A percentile compares a stretch with the other conserved stretches of the same genome.
phyloP scores from a whole-genome alignment of 345 rosid species.

The Eutrema japonicum region DNA sequence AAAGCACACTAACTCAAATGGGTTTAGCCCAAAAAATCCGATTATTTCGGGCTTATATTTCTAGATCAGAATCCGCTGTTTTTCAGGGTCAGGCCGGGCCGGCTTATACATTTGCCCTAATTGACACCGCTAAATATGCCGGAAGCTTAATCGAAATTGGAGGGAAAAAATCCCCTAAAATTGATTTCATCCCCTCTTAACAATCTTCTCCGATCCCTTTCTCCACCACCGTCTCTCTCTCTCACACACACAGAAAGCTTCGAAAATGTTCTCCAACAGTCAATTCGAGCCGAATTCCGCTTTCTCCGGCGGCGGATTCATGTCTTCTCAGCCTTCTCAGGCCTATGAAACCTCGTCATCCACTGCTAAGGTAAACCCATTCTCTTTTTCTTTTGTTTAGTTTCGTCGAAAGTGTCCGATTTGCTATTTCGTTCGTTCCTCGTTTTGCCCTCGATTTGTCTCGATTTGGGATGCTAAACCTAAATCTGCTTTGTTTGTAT shows the following conservation, averaged over 20 bases:
- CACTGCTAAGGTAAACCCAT: slow-evolving; percentile 48
- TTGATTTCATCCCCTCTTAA: background rate
- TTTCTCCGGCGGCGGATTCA: slow-evolving; percentile 69
- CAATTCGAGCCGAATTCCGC: slow-evolving; percentile 62
- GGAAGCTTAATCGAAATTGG: slow-evolving; percentile 14
- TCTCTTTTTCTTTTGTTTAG: background rate
- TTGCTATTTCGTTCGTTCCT: background rate
- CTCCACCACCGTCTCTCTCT: background rate
- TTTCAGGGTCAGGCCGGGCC: no score
- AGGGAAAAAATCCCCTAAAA: slow-evolving; percentile 21
- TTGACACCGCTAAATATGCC: background rate
- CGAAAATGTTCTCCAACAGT: slow-evolving; percentile 69
- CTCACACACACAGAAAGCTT: background rate
- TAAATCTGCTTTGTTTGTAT: background rate
- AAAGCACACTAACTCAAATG: no score
- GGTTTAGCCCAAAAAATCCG: no score
- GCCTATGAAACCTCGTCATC: slow-evolving; percentile 56
- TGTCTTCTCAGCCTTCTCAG: slow-evolving; percentile 69
- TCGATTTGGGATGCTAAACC: background rate
- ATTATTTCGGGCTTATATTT: no score
- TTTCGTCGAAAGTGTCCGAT: background rate
- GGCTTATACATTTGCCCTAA: no score
- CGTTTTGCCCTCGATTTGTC: background rate
- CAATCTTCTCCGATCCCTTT: background rate
- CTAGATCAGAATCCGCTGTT: no score